Evolutionary conservation across 192 early-diverging fungal species (phyloP).

Genomic region (Rhizoclosmatium sp.): DNA sequence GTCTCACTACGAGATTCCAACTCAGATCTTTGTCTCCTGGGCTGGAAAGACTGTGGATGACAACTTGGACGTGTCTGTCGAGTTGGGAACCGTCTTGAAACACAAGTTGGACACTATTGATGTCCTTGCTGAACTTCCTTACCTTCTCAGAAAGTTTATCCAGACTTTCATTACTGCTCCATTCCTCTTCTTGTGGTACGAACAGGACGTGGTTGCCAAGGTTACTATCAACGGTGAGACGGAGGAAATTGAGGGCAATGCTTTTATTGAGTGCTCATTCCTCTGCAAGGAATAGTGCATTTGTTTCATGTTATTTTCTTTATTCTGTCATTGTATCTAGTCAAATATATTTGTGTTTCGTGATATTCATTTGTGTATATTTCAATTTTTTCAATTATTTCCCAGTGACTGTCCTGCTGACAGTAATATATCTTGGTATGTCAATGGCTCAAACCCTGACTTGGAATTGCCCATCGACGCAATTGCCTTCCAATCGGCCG

Average conservation of each 20-base stretch:
- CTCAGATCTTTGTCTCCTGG: constrained; percentile 72
- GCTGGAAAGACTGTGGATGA: constrained; percentile 64
- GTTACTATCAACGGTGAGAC: constrained; percentile 73
- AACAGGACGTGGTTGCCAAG: constrained; percentile 67
- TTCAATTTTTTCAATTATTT: too few relatives aligned
- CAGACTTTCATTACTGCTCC: constrained; percentile 92
- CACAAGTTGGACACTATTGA: constrained; percentile 84
- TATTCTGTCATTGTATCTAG: background rate
- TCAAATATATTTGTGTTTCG: too few relatives aligned
- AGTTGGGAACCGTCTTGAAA: constrained; percentile 65
- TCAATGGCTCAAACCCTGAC: too few relatives aligned
- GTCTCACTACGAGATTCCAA: constrained; percentile 83
- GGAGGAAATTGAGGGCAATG: constrained; percentile 64
- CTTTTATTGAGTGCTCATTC: constrained; percentile 86
- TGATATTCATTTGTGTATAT: too few relatives aligned
- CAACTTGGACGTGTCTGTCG: constrained; percentile 55
- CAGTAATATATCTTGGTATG: too few relatives aligned
- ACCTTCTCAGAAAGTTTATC: constrained; percentile 83
- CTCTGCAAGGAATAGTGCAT: constrained; percentile 36
- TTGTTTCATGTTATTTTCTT: background rate
- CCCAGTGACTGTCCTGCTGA: too few relatives aligned
- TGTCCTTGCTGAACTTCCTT: constrained; percentile 86
- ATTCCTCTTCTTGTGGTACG: constrained; percentile 91
- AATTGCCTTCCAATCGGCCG: too few relatives aligned
- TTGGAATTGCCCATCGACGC: too few relatives aligned